Base-by-base conservation (phyloP, 306 rosid species). In the Pachyrhizus erosus region DNA sequence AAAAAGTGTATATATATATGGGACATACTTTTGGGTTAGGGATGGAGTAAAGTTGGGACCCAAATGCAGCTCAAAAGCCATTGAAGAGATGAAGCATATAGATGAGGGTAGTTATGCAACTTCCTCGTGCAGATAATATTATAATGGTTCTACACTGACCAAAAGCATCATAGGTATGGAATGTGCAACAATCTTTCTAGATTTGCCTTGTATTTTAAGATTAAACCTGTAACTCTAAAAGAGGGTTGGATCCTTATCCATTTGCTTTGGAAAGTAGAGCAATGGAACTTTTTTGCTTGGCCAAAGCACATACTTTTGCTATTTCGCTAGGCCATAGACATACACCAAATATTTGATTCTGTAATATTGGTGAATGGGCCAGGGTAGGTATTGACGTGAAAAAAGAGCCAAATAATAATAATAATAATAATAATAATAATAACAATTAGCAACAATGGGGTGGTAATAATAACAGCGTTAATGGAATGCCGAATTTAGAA, bases 191-290 rank as follows among this genome's bases (percentile, higher is more conserved):
- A 72, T 80, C 64, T 43, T 69, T 62, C 15, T 62, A 77, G 71
- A 29, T 75, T 86, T 78, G 71, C 45, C 83, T 84, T 88, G 84
- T 78, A 75, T 80, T 60, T 73, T 67, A 87, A 80, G 90, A 82
- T 70, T 81, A 70, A 80, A 74, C 23, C 23, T 43, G 45, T 64
- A 31, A 82, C n/a, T 61, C 12, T 27, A 48, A 67, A 31, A 69
- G 76, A 64, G 9, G 68, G 37, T 43, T 54, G 72, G 54, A 82
- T 34, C 78, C 81, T 82, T 77, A 78, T 82, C 86, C 67, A 54
- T 29, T 49, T 26, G 45, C 24, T 27, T 1, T 13, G 39, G 39
- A 34, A 34, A 7, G 39, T 34, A 34, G 39, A 34, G 39, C 39
- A 34, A 34, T 34, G 39, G 39, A 34, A 34, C 39, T 34, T 34